Base-by-base conservation (phyloP, 495 filamentous ascomycete species). In the Bombardia bombarda region DNA sequence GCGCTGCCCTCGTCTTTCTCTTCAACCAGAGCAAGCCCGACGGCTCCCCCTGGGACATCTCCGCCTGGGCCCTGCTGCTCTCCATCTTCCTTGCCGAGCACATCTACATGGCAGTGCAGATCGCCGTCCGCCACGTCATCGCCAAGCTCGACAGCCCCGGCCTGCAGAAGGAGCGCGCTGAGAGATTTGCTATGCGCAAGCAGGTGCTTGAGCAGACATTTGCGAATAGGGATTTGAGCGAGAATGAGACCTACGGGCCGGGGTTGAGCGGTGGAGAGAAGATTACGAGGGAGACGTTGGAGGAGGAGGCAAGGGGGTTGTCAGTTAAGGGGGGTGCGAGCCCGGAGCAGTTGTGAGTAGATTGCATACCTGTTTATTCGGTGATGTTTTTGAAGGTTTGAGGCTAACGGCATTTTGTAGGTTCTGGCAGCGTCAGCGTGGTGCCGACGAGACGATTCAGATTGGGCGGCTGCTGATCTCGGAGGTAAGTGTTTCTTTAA, bases 1-100 rank as follows among this genome's bases (percentile, higher is more conserved):
- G 81, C 31, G 76, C 89, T 0, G 89, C 87, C 0, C 66, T 98
- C 0, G 79, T 94, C 0, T 96, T 90, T 60, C 76, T 98, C 46
- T 97, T 95, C 67, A 78, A 80, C 47, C 79, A 80, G 46, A 74
- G 77, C 42, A 71, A 68, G 21, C 63, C 68, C n/a, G 55, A 65
- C 26, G 75, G 82, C 23, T 72, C 65, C 6, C 84, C 82, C 1
- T 73, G 71, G 24, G 73, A 78, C 16, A 87, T 96, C 52, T 78
- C 73, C 38, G 78, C 66, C n/a, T 90, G 86, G 83, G 86, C 80
- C 17, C 69, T 97, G 4, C 73, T 97, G 19, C 63, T 92, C n/a
- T 75, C 83, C 0, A 83, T 98, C 20, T 75, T 96, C 51, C 79
- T 93, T 51, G 80, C 84, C 0, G 92, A 98, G 58, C 92, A 97